Evolutionary conservation across 257 asterid genomes (phyloP), one percentile per base, ranked within the genome.

Genomic region (Ajuga chamaepitys): DNA sequence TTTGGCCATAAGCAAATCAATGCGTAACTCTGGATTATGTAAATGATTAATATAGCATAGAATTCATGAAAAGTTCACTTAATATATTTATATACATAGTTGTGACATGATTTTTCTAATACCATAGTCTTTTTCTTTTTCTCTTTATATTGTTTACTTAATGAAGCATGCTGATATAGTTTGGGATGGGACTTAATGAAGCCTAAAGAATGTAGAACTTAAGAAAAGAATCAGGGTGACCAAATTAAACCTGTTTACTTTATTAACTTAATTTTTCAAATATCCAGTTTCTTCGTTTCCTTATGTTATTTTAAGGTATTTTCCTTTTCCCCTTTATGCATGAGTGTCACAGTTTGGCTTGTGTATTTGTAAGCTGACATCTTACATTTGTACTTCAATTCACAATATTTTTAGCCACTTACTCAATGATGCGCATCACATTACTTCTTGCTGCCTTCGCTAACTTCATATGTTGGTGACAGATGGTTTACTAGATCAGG

Each of bases 401-500:
- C 64, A 41, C 44, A 64, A 10, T 44, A 38, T 50, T 30, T 18
- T 57, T 28, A 66, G 68, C 13, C 61, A 10, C 74, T 21, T 26
- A 38, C 37, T 17, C 30, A 8, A 16, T 59, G 56, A 30, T 68
- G 66, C 44, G 47, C 50, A 2, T 60, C 17, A 16, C 20, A 22
- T 17, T 53, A n/a, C 16, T 45, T 58, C 10, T 65, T 18, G n/a
- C 25, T 63, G 40, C 42, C 58, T 34, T 30, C 59, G 24, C 79
- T 69, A 66, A 74, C 67, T 68, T 63, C 40, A 44, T 38, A 57
- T 70, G 58, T 70, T 74, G 53, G 55, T 66, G 4, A 57, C 88
- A 89, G 98, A 81, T 93, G 86, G 86, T 84, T 93, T 82, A 89
- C 97, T 37, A 84, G 85, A 81, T 22, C 73, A 34, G 98, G 98